Conservation (phyloP, 2,329 filamentous ascomycete species). For the Alternaria sp. region DNA sequence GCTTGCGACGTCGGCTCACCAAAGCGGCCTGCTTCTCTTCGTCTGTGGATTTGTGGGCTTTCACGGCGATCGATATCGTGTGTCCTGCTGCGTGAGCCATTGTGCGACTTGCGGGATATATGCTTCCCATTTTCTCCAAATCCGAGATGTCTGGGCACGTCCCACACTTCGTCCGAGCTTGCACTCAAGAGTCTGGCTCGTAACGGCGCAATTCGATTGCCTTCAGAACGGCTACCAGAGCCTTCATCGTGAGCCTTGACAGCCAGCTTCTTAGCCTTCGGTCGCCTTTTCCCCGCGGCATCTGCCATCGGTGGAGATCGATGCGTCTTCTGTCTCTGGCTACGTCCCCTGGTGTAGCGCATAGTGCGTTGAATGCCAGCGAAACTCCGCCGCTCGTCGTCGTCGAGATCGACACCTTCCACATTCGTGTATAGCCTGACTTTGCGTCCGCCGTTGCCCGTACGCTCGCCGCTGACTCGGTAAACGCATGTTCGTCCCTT, state of each 20-base stretch:
- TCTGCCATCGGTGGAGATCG: background rate
- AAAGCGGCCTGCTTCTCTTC: background rate
- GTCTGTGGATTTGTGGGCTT: background rate
- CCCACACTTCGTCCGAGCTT: background rate
- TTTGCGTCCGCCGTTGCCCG: background rate
- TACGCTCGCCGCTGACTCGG: background rate
- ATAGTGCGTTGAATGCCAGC: background rate
- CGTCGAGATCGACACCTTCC: background rate
- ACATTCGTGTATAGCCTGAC: background rate
- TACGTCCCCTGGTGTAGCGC: background rate
- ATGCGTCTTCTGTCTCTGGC: background rate
- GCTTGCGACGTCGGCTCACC: background rate
- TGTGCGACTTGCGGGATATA: background rate
- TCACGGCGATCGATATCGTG: background rate
- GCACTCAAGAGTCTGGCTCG: background rate
- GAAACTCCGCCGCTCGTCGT: background rate
- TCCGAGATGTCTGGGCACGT: background rate
- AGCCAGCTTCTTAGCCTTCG: background rate
- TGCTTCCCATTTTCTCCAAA: background rate
- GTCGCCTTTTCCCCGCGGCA: background rate
- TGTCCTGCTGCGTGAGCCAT: background rate
- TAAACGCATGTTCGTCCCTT: slow-evolving; percentile 1
- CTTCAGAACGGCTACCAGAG: background rate
- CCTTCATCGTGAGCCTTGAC: background rate
- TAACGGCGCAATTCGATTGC: background rate